Percentiles rank a stretch among this genome's conserved stretches.
Evolutionary conservation across 2,329 filamentous ascomycete genomes (phyloP).

Genomic region (Phyllosticta ampelicida): DNA sequence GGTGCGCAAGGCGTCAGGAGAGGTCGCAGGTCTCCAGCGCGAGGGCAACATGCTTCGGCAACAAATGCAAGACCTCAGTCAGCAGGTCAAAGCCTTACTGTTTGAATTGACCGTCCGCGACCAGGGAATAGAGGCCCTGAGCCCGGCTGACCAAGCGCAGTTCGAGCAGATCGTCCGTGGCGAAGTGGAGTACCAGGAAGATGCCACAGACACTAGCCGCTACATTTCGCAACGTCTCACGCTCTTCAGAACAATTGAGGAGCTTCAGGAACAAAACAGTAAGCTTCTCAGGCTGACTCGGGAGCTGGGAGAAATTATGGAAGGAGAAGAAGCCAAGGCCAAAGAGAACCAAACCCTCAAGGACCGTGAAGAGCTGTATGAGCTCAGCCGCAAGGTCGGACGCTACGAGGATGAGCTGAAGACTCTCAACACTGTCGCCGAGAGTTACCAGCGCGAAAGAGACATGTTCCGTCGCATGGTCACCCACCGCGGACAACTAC

Average conservation of each 20-base stretch:
- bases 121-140: slow-evolving; percentile 62
- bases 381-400: slow-evolving; percentile 59
- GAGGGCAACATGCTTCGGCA: slow-evolving; percentile 73
- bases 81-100: slow-evolving; percentile 81
- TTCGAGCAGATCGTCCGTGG: slow-evolving; percentile 69
- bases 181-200: slow-evolving; percentile 55
- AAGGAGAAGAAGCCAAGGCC: slow-evolving; percentile 72
- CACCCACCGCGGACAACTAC: slow-evolving; percentile 58
- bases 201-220: slow-evolving; percentile 72
- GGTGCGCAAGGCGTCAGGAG: slow-evolving; percentile 65
- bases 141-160: slow-evolving; percentile 59
- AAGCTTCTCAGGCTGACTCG: slow-evolving; percentile 74
- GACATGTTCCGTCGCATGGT: slow-evolving; percentile 97
- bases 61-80: slow-evolving; percentile 79
- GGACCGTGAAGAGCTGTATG: slow-evolving; percentile 59
- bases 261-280: slow-evolving; percentile 80
- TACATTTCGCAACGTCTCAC: slow-evolving; percentile 87
- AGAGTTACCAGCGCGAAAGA: slow-evolving; percentile 89
- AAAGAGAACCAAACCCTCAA: slow-evolving; percentile 44
- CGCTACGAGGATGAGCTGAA: slow-evolving; percentile 78
- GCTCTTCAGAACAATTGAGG: slow-evolving; percentile 73
- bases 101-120: slow-evolving; percentile 77
- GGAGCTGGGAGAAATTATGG: slow-evolving; percentile 77
- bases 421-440: slow-evolving; percentile 69
- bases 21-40: slow-evolving; percentile 48